A percentile compares a stretch with the other conserved stretches of the same genome.
These are phyloP conservation scores for Ogataea saltuana DNA, from an alignment of 805 yeast species.

Conservation along the genomic window DNA sequence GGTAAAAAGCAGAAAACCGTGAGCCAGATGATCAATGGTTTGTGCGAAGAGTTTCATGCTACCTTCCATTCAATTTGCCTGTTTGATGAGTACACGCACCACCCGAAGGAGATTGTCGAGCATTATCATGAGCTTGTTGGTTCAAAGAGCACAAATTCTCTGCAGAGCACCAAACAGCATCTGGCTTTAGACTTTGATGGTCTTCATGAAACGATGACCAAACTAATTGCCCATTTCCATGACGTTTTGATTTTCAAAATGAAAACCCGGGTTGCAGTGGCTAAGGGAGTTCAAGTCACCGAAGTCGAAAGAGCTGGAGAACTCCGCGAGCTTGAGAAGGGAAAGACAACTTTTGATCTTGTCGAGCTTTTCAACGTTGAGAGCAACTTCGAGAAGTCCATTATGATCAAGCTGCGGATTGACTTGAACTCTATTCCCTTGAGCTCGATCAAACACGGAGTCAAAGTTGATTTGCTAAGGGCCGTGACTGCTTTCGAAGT, in stretches of 20 bases:
- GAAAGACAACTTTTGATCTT: not conserved
- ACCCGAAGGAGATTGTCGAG: conserved; percentile 20
- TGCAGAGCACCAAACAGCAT: conserved; percentile 18
- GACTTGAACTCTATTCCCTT: conserved; percentile 20
- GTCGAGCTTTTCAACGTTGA: conserved; percentile 21
- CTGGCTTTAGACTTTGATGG: conserved; percentile 28
- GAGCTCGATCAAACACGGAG: conserved; percentile 17
- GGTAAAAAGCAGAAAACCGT: conserved; percentile 4
- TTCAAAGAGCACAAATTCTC: not conserved
- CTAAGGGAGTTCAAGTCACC: conserved; percentile 22
- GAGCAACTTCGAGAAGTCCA: conserved; percentile 25
- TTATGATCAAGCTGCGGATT: conserved; percentile 28
- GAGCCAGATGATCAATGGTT: conserved; percentile 10
- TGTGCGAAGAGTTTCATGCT: conserved; percentile 23
- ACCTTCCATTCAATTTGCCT: conserved; percentile 27
- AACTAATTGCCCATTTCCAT: conserved; percentile 21
- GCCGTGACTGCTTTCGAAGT: conserved; percentile 10
- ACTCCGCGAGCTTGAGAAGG: conserved; percentile 5
- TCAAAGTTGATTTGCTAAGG: conserved; percentile 17
- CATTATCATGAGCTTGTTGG: conserved; percentile 21
- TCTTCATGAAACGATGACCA: conserved; percentile 11
- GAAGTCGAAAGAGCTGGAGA: conserved; percentile 23
- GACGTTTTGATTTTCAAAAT: conserved; percentile 21
- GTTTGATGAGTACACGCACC: conserved; percentile 31
- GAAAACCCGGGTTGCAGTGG: conserved; percentile 16